phyloP scores from a whole-genome alignment of 371 early-diverging fungal genomes.

The Actinomucor elegans region DNA sequence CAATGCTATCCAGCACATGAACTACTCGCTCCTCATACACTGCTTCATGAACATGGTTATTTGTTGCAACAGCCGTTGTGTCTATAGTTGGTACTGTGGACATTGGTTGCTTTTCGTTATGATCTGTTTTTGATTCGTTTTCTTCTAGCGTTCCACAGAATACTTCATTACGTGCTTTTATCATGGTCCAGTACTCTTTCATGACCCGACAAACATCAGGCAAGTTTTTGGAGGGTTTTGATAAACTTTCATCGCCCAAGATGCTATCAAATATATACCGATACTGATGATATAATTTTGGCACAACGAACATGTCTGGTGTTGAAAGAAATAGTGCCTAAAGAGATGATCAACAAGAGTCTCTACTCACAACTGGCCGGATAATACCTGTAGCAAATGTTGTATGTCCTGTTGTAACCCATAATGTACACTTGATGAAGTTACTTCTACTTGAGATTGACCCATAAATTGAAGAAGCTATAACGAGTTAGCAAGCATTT shows the following conservation, averaged over 20 bases:
- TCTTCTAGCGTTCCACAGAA: slow-evolving; percentile 45
- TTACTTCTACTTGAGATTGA: slow-evolving; percentile 12
- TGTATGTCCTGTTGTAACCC: slow-evolving; percentile 56
- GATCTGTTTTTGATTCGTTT: slow-evolving; percentile 19
- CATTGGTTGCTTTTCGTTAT: neutral
- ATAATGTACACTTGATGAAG: slow-evolving; percentile 28
- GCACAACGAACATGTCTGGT: slow-evolving; percentile 69
- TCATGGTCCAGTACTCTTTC: slow-evolving; percentile 42
- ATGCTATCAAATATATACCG: slow-evolving; percentile 34
- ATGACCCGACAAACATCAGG: slow-evolving; percentile 34
- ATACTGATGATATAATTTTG: slow-evolving; percentile 52
- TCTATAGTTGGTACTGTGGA: neutral
- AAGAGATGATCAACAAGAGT: too few species aligned
- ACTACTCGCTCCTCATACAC: slow-evolving; percentile 42
- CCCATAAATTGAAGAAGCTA: slow-evolving; percentile 15
- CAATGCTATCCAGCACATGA: slow-evolving; percentile 41
- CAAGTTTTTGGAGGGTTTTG: slow-evolving; percentile 6
- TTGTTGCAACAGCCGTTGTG: neutral
- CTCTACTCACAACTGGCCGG: too few species aligned
- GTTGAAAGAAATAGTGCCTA: slow-evolving; percentile 61
- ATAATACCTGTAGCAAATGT: slow-evolving; percentile 54
- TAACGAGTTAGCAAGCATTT: too few species aligned
- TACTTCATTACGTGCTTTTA: slow-evolving; percentile 48
- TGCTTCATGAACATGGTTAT: neutral
- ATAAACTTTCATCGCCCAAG: slow-evolving; percentile 26